phyloP scores from a whole-genome alignment of 75 land plant species.

The Selaginella moellendorffii region DNA sequence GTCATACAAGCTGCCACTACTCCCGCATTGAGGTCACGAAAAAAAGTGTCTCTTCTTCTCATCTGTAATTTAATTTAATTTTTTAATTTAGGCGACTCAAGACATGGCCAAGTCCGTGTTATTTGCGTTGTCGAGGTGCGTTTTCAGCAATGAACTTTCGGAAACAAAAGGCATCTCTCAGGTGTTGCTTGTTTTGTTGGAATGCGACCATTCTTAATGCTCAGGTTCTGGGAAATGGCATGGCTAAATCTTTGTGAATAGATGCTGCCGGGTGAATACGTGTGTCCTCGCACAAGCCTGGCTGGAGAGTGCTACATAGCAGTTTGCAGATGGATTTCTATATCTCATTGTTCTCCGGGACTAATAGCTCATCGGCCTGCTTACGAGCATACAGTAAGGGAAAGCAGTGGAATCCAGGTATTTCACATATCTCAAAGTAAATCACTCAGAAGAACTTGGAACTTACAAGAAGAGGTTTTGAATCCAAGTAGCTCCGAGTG shows the following conservation, averaged over 20 bases:
- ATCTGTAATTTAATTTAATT: too few relatives aligned
- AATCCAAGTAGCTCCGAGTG: conserved; percentile 52
- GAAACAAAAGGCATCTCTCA: conserved; percentile 15
- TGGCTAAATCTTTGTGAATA: conserved; percentile 77
- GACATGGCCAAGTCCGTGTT: conserved; percentile 50
- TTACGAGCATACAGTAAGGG: conserved; percentile 50
- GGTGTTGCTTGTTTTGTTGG: conserved; percentile 23
- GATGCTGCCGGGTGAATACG: conserved; percentile 45
- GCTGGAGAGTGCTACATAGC: conserved; percentile 64
- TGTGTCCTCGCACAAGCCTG: conserved; percentile 17
- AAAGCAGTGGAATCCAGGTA: conserved; percentile 53
- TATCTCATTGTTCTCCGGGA: conserved; percentile 50
- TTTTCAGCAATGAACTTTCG: too few relatives aligned
- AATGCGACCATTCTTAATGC: neutral
- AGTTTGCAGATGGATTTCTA: conserved; percentile 88
- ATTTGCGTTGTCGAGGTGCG: conserved; percentile 63
- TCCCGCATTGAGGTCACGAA: conserved; percentile 43
- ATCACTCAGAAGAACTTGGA: neutral
- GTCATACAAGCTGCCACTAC: conserved; percentile 67
- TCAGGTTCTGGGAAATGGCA: conserved; percentile 93
- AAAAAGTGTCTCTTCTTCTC: too few relatives aligned
- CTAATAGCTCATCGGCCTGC: conserved; percentile 26
- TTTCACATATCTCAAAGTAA: conserved; percentile 71
- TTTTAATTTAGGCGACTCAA: conserved; percentile 43
- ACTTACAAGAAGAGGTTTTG: too few relatives aligned